These are phyloP conservation scores for Pestalotiopsis sp. DNA, from an alignment of 2,329 filamentous ascomycete species.

Conservation along the genomic window DNA sequence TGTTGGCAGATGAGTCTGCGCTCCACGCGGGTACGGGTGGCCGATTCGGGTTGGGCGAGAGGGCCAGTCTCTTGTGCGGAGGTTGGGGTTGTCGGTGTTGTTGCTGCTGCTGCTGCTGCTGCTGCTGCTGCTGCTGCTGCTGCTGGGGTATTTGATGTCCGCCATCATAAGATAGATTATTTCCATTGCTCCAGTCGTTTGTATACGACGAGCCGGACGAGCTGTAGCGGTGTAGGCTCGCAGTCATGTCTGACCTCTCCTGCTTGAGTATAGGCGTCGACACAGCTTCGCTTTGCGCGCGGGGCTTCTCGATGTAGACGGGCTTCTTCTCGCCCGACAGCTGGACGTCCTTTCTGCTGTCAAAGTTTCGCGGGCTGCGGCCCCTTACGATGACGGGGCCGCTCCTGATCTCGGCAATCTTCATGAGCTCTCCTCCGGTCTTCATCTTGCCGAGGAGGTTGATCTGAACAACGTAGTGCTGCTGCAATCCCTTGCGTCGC, in stretches of 20 bases:
- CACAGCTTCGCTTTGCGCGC: slow-evolving; percentile 35
- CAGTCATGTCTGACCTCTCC: slow-evolving; percentile 28
- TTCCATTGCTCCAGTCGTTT: slow-evolving; percentile 46
- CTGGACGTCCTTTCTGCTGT: slow-evolving; percentile 68
- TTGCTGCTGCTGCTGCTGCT: slow-evolving; percentile 37
- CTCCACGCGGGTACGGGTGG: slow-evolving; percentile 56
- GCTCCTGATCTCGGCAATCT: slow-evolving; percentile 82
- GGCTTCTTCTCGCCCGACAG: slow-evolving; percentile 47
- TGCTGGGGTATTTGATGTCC: slow-evolving; percentile 34
- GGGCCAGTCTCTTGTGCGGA: slow-evolving; percentile 52
- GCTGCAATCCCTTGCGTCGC: slow-evolving; percentile 87
- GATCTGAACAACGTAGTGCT: slow-evolving; percentile 89
- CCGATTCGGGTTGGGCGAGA: slow-evolving; percentile 50
- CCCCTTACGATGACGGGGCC: slow-evolving; percentile 95
- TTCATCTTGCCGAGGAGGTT: slow-evolving; percentile 77
- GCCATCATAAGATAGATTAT: slow-evolving; percentile 31
- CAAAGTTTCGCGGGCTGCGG: slow-evolving; percentile 90
- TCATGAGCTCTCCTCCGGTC: slow-evolving; percentile 62
- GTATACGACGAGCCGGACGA: slow-evolving; percentile 31
- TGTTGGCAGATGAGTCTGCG: slow-evolving; percentile 27
- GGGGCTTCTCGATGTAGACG: slow-evolving; percentile 48
- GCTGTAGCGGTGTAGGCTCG: slow-evolving; percentile 25
- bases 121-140: slow-evolving; percentile 26
- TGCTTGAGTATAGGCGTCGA: slow-evolving; percentile 27
- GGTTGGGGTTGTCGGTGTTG: slow-evolving; percentile 20